Evolutionary conservation across 495 filamentous ascomycete genomes (phyloP).

Genomic region (Tirmania nivea): DNA sequence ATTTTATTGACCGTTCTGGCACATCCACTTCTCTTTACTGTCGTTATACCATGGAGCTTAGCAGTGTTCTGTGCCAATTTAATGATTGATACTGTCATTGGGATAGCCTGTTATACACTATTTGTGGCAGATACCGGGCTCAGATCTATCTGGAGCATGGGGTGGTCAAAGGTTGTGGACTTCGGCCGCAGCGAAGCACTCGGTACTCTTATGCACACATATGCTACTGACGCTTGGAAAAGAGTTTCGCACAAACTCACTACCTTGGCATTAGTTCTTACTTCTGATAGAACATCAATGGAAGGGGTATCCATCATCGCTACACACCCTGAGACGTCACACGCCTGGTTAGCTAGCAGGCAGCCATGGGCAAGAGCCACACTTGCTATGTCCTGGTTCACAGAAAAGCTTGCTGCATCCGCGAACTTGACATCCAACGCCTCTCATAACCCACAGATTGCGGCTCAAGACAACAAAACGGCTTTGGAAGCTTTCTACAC

Average conservation of each 20-base stretch:
- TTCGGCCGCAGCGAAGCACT: constrained; percentile 22
- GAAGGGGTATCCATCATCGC: not conserved
- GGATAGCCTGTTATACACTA: constrained; percentile 33
- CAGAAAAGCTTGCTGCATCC: constrained; percentile 11
- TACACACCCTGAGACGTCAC: constrained; percentile 2
- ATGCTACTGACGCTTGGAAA: constrained; percentile 21
- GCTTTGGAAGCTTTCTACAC: not conserved
- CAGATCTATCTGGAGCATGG: constrained; percentile 24
- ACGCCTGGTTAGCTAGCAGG: constrained; percentile 11
- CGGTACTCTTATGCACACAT: constrained; percentile 20
- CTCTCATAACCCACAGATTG: not conserved
- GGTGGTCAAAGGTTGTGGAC: constrained; percentile 23
- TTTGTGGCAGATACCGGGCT: constrained; percentile 29
- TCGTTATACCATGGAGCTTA: constrained; percentile 48
- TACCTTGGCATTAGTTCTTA: constrained; percentile 12
- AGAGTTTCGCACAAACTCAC: constrained; percentile 23
- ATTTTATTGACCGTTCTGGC: constrained; percentile 47
- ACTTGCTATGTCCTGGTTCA: constrained; percentile 6
- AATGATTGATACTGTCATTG: constrained; percentile 37
- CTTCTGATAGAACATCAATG: not conserved
- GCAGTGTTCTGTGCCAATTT: constrained; percentile 52
- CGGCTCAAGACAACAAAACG: not conserved
- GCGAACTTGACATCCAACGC: constrained; percentile 1
- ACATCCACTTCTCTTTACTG: constrained; percentile 45
- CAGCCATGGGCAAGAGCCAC: constrained; percentile 13